Conservation (phyloP, 139 green algal species). For the Dunaliella primolecta region DNA sequence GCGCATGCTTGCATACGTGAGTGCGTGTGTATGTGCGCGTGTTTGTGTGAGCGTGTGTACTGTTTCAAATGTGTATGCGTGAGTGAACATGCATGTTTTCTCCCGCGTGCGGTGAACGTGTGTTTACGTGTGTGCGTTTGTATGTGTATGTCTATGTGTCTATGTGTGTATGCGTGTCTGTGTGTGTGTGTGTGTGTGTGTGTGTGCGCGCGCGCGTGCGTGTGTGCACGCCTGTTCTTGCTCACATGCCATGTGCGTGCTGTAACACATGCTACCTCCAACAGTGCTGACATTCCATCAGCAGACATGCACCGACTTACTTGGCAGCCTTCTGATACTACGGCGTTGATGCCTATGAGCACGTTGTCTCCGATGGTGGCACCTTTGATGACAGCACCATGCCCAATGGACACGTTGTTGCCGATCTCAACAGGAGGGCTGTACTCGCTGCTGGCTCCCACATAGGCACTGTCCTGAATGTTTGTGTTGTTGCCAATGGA, state of each 20-base stretch:
- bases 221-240: not conserved
- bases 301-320: no score
- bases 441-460: constrained; percentile 68
- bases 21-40: not conserved
- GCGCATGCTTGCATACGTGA: not conserved
- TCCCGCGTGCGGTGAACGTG: no score
- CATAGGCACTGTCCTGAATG: constrained; percentile 87
- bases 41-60: not conserved
- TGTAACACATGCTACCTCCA: no score
- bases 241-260: not conserved
- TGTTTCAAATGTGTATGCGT: not conserved
- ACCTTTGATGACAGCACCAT: constrained; percentile 79
- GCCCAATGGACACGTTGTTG: constrained; percentile 84
- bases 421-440: constrained; percentile 63
- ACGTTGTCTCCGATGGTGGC: constrained; percentile 83
- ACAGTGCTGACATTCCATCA: no score
- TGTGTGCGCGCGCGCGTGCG: not conserved
- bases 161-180: not conserved
- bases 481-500: constrained; percentile 84
- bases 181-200: not conserved
- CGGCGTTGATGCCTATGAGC: constrained; percentile 94
- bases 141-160: not conserved
- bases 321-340: constrained; percentile 72
- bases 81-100: no score
- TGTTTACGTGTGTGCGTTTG: not conserved